phyloP scores from a whole-genome alignment of 129 eudicot genomes.

The Helianthus annuus region HanXRQr2.0-SUNRISE NC_035440.2:92662643-92663142 shows the following conservation, averaged over 20 bases:
- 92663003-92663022: conserved; percentile 18
- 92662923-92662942: neutral
- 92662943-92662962: conserved; percentile 13
- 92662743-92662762: neutral
- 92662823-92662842: neutral
- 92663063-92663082: conserved; percentile 10
- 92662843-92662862: neutral
- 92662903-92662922: neutral
- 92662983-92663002: conserved; percentile 17
- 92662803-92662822: conserved; percentile 1
- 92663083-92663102: neutral
- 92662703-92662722: conserved; percentile 8
- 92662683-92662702: neutral
- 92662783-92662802: conserved; percentile 16
- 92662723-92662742: conserved; percentile 2
- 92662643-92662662: conserved; percentile 11
- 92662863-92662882: neutral
- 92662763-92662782: conserved; percentile 20
- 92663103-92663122: too few species aligned
- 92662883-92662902: neutral
- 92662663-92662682: neutral
- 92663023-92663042: conserved; percentile 4
- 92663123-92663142: too few species aligned
- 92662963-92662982: conserved; percentile 4
- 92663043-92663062: neutral